phyloP scores from a whole-genome alignment of 495 filamentous ascomycete species.

The Aspergillus affinis region DNA sequence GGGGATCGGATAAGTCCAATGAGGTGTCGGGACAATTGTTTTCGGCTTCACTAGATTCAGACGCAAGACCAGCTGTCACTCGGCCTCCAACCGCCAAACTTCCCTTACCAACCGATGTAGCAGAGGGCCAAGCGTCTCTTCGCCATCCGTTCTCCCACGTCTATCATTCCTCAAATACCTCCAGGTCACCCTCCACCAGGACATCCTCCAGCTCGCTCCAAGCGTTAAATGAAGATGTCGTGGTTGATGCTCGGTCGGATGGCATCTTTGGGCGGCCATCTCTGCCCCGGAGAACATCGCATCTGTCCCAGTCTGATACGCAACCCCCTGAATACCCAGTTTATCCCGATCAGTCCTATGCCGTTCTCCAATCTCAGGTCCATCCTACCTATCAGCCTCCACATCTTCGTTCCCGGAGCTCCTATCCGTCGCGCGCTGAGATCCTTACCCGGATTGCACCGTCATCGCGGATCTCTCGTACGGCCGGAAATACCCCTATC shows the following conservation, averaged over 20 bases:
- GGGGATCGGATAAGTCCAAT: conserved; percentile 21
- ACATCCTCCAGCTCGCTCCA: conserved; percentile 50
- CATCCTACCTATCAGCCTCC: conserved; percentile 47
- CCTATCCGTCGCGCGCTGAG: conserved; percentile 41
- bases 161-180: conserved; percentile 35
- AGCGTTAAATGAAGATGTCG: conserved; percentile 45
- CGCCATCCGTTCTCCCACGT: conserved; percentile 43
- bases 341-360: conserved; percentile 56
- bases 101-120: conserved; percentile 23
- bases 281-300: conserved; percentile 28
- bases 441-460: conserved; percentile 29
- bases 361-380: conserved; percentile 48
- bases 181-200: conserved; percentile 41
- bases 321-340: conserved; percentile 42
- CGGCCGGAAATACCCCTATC: conserved; percentile 64
- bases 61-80: conserved; percentile 23
- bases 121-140: conserved; percentile 36
- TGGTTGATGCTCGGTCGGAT: conserved; percentile 44
- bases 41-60: conserved; percentile 25
- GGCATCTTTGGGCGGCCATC: conserved; percentile 26
- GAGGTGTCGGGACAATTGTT: conserved; percentile 27
- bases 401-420: conserved; percentile 39
- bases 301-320: conserved; percentile 27
- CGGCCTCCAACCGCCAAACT: conserved; percentile 33
- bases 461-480: conserved; percentile 39